A percentile compares a stretch with the other conserved stretches of the same genome.
Conservation (phyloP, 2,329 filamentous ascomycete genomes). For the Ascochyta viciae-villosae region DNA sequence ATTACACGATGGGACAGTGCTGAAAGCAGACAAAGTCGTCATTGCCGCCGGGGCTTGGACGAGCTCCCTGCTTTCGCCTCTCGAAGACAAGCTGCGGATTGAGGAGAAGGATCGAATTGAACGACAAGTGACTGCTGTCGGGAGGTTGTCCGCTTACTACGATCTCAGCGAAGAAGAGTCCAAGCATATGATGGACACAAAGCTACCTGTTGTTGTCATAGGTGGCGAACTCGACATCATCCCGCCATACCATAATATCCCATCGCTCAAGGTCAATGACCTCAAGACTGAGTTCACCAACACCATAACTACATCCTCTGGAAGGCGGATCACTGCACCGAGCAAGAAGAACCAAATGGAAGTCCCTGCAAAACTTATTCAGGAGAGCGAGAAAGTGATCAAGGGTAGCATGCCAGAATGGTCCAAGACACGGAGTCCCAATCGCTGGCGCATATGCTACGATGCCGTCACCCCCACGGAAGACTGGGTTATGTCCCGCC, state of each 20-base stretch:
- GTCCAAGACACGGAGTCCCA: conserved; percentile 40
- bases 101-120: conserved; percentile 57
- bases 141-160: conserved; percentile 66
- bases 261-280: conserved; percentile 67
- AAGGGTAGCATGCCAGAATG: conserved; percentile 43
- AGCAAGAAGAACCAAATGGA: conserved; percentile 55
- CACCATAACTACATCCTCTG: conserved; percentile 55
- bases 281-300: conserved; percentile 64
- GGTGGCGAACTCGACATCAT: conserved; percentile 57
- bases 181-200: conserved; percentile 53
- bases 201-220: conserved; percentile 62
- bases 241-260: conserved; percentile 56
- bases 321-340: conserved; percentile 61
- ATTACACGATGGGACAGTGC: conserved; percentile 55
- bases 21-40: conserved; percentile 62
- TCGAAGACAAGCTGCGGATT: conserved; percentile 54
- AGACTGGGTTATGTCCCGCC: conserved; percentile 65
- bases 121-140: conserved; percentile 64
- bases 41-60: conserved; percentile 66
- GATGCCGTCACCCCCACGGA: conserved; percentile 68
- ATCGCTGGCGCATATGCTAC: conserved; percentile 61
- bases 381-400: conserved; percentile 49
- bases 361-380: conserved; percentile 51
- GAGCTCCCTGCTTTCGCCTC: conserved; percentile 58
- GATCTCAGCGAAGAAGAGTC: conserved; percentile 58